Evolutionary conservation across 768 basidiomycete species (phyloP).

Genomic region (Tricholoma hemisulphureum): DNA sequence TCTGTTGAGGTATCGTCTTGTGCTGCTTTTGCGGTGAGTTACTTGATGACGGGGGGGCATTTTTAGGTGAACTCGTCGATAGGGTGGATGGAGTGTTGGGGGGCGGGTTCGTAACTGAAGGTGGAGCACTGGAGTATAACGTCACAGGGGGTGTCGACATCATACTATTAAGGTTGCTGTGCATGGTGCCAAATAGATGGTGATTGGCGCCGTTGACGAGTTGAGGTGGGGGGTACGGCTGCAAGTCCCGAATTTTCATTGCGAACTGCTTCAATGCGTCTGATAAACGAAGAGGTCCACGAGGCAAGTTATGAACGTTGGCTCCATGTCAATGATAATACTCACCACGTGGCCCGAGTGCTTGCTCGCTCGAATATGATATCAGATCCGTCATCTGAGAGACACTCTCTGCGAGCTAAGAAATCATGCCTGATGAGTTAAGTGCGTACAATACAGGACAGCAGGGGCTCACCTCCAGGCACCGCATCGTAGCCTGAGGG

Average conservation of each 20-base stretch:
- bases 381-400: slow-evolving; percentile 79
- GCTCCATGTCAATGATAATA: slow-evolving; percentile 15
- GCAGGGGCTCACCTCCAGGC: slow-evolving; percentile 61
- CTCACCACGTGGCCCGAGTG: slow-evolving; percentile 67
- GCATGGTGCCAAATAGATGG: slow-evolving; percentile 13
- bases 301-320: slow-evolving; percentile 2
- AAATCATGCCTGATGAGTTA: slow-evolving; percentile 6
- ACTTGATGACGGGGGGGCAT: slow-evolving; percentile 46
- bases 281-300: slow-evolving; percentile 20
- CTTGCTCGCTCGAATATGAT: slow-evolving; percentile 51
- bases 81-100: slow-evolving; percentile 25
- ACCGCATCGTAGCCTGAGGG: slow-evolving; percentile 86
- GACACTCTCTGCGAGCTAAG: slow-evolving; percentile 77
- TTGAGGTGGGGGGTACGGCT: slow-evolving; percentile 21
- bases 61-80: slow-evolving; percentile 50
- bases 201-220: slow-evolving; percentile 9
- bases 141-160: slow-evolving; percentile 37
- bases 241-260: slow-evolving; percentile 36
- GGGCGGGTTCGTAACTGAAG: slow-evolving; percentile 45
- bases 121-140: slow-evolving; percentile 49
- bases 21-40: slow-evolving; percentile 64
- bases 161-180: slow-evolving; percentile 19
- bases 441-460: not conserved
- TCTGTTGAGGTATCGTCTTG: slow-evolving; percentile 48
- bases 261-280: slow-evolving; percentile 44